Base-by-base conservation (phyloP, 2,329 filamentous ascomycete species). In the Paradendryphiella salina region DNA sequence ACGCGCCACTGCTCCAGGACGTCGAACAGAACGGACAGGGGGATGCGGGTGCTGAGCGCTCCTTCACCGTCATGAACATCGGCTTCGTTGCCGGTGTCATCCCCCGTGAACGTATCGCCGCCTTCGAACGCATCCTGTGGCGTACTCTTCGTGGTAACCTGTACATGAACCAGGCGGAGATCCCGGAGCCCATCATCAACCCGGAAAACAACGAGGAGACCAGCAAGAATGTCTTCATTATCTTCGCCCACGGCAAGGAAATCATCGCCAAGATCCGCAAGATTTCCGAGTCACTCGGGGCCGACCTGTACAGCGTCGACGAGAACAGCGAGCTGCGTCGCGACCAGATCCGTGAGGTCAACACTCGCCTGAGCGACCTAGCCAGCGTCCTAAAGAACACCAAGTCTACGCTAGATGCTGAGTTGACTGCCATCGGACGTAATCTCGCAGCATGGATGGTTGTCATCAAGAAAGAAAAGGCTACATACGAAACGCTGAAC, bases 121-220 rank as follows among this genome's bases (percentile, higher is more conserved):
- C 93, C 20, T 99, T 99, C 71, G 95, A 99, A 78, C 88, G 94
- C 52, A 99, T 99, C 63, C 81, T 99, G 43, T 99, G 94, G 94
- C 86, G 94, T 67, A 96, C 95, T 0, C 84, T 99, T 34, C 90
- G 94, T 73, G 94, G 94, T 67, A 99, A 99, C 75, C 79, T 99
- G 58, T 99, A 97, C 82, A 99, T 99, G 94, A 99, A 99, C 77
- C 95, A 99, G 79, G 93, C 93, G 33, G 94, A 99, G 80, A 99
- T 99, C 56, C 87, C 91, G 6, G 93, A 99, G 73, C 85, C 90
- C 31, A 87, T 99, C 63, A 82, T 96, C 72, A 90, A 99, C 73
- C 93, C 94, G 13, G 83, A 88, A 70, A 96, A 85, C 77, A 96
- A 97, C 73, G 93, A 97, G 76, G 82, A 89, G 59, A 82, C 95